A percentile compares a stretch with the other conserved stretches of the same genome.
These are phyloP conservation scores for Apiospora marii DNA, from an alignment of 2,329 filamentous ascomycete genomes.

Conservation along the genomic window DNA sequence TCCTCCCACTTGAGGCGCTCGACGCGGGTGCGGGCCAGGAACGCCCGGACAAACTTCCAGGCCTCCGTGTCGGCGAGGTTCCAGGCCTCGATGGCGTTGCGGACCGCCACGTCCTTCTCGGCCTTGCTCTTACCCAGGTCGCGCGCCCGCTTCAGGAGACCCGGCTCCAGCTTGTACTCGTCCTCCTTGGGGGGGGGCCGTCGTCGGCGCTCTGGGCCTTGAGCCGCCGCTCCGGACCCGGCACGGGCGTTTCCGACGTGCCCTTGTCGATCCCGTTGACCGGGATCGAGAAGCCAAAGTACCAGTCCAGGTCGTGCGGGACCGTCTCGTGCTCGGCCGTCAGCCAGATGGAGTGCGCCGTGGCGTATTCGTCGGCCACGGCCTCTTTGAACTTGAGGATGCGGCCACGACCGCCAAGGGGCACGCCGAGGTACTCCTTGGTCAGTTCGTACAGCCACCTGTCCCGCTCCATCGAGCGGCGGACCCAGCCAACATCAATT, in stretches of 20 bases:
- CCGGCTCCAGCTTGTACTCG: slow-evolving; percentile 62
- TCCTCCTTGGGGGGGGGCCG: slow-evolving; percentile 60
- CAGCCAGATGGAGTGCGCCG: slow-evolving; percentile 78
- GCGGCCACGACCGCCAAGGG: slow-evolving; percentile 69
- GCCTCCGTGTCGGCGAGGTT: slow-evolving; percentile 78
- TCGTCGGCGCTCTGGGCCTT: slow-evolving; percentile 56
- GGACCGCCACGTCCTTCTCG: slow-evolving; percentile 54
- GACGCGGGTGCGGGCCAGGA: slow-evolving; percentile 65
- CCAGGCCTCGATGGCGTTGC: slow-evolving; percentile 68
- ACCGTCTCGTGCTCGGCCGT: slow-evolving; percentile 68
- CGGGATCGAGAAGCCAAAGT: slow-evolving; percentile 86
- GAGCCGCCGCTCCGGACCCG: slow-evolving; percentile 64
- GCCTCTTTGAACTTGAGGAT: slow-evolving; percentile 81
- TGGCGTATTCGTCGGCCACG: slow-evolving; percentile 73
- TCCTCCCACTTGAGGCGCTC: slow-evolving; percentile 76
- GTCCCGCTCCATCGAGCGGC: slow-evolving; percentile 75
- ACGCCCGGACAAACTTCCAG: slow-evolving; percentile 78
- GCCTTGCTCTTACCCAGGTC: slow-evolving; percentile 54
- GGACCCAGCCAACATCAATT: slow-evolving; percentile 70
- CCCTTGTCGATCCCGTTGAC: slow-evolving; percentile 59
- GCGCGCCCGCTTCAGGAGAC: slow-evolving; percentile 62
- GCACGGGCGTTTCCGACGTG: slow-evolving; percentile 64
- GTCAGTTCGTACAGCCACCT: slow-evolving; percentile 79
- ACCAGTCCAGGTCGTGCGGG: slow-evolving; percentile 82
- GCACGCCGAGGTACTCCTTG: slow-evolving; percentile 69